Percentiles rank a stretch among this genome's conserved stretches.
These are phyloP conservation scores for Pseudocercospora eumusae DNA, from an alignment of 2,329 filamentous ascomycete species.

Conservation along the genomic window DNA sequence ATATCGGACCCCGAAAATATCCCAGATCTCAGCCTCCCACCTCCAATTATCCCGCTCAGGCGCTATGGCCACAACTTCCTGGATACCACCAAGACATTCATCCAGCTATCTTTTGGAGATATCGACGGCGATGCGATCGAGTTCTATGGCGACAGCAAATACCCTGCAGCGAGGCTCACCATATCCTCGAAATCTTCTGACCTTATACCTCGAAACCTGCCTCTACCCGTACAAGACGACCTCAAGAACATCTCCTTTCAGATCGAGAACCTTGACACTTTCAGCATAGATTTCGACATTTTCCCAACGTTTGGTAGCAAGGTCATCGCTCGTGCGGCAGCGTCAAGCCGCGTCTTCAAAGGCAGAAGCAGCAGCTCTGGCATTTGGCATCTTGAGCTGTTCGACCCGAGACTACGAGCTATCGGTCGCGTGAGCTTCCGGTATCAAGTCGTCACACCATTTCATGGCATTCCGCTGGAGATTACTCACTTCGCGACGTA, in stretches of 20 bases:
- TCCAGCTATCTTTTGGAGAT: slow-evolving; percentile 87
- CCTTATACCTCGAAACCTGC: slow-evolving; percentile 92
- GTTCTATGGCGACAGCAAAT: slow-evolving; percentile 98
- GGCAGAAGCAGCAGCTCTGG: slow-evolving; percentile 73
- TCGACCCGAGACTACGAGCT: slow-evolving; percentile 84
- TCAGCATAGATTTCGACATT: slow-evolving; percentile 94
- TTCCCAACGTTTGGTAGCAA: slow-evolving; percentile 97
- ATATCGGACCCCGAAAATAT: slow-evolving; percentile 75
- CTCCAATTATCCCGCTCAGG: slow-evolving; percentile 90
- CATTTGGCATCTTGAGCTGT: slow-evolving; percentile 81
- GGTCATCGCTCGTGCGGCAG: slow-evolving; percentile 93
- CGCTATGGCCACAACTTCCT: slow-evolving; percentile 98
- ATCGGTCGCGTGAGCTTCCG: slow-evolving; percentile 94
- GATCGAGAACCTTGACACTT: slow-evolving; percentile 87
- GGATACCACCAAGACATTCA: slow-evolving; percentile 86
- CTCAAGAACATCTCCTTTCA: slow-evolving; percentile 93
- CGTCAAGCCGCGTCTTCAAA: slow-evolving; percentile 82
- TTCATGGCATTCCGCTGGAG: slow-evolving; percentile 86
- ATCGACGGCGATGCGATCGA: slow-evolving; percentile 71
- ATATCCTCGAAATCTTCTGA: slow-evolving; percentile 97
- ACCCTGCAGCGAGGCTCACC: slow-evolving; percentile 89
- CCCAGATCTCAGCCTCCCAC: slow-evolving; percentile 85
- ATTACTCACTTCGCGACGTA: slow-evolving; percentile 99
- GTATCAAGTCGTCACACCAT: slow-evolving; percentile 95
- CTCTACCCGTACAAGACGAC: slow-evolving; percentile 94